Evolutionary conservation across 805 yeast genomes (phyloP), one percentile per base, ranked within the genome.

Genomic region (Vanderwaltozyma yarrowii): DNA sequence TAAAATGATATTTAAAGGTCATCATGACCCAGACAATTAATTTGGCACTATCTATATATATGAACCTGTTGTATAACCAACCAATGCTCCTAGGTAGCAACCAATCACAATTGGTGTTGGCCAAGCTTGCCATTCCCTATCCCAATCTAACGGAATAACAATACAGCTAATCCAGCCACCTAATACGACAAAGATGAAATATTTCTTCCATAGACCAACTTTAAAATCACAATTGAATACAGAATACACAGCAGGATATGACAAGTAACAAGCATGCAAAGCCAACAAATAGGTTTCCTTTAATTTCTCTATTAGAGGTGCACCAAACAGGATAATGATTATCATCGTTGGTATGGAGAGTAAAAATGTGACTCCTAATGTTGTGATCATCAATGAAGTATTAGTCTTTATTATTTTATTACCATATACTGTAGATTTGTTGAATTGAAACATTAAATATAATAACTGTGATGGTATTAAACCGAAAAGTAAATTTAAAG

Each of bases 81-180:
- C 47, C 21, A 76, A 66, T 2, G 78, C 73, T n/a, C 96, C 96
- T 0, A 67, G 24, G 50, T 84, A 85, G 0, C 78, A 77, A 2
- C 97, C 96, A 8, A 73, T 68, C 12, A 89, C 65, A 31, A 89
- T 69, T 0, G 97, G 89, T 38, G 86, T 74, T 6, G 98, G 98
- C 94, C 96, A 89, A 37, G 69, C 71, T 60, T 89, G 98, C 98
- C 98, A 89, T 19, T 81, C 84, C 50, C 97, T 71, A 57, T 89
- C 98, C 98, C 98, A 89, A 60, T 89, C 98, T 42, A 92, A 67
- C 0, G 97, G 96, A 41, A 92, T 87, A 1, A 95, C 97, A 27
- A 84, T 60, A 3, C 89, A 95, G 13, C 97, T 96, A 1, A 86
- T 47, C 97, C 97, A 89, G 6, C 88, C 76, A 1, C 96, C 95